Evolutionary conservation across 1,284 basidiomycete genomes (phyloP), one percentile per base, ranked within the genome.

Genomic region (Amylostereum areolatum): DNA sequence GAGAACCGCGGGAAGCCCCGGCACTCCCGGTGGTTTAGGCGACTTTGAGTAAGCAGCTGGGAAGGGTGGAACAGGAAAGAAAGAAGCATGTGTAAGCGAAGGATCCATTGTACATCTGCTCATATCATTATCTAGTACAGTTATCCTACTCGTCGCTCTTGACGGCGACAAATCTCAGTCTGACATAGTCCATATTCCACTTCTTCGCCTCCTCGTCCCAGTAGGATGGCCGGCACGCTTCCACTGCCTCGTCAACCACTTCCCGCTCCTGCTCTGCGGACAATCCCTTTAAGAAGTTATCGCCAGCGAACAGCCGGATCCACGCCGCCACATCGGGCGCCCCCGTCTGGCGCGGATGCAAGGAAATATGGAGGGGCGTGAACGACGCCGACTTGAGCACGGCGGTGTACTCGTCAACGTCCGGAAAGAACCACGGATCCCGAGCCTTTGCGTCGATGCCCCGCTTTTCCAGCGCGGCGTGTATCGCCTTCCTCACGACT

Each of bases 381-480:
- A 91, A 82, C 27, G 79, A 77, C 24, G 76, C 74, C 1, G 67
- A 62, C 43, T 71, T 65, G 11, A 90, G 70, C 24, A 91, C 69
- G 80, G 86, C 57, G 41, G 62, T 66, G 63, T 92, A 91, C 53
- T 85, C 79, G 36, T 76, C 72, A 3, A 72, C 70, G 0, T 84
- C 83, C 1, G 91, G 90, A 59, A 90, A 92, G 66, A 81, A 91
- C 89, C 89, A 93, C 0, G 90, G 90, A 60, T 93, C 89, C 34
- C 80, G 62, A 5, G 64, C 56, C 3, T 65, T 60, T 4, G 87
- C 78, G 59, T 91, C 73, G 44, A 80, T 65, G 0, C 85, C 85
- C 18, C 74, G 70, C n/a, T 66, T 65, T 45, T 65, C 67, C 34
- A 85, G 62, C 0, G 76, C 81, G 9, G 72, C 61, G 56, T 90